These are phyloP conservation scores for Sesbania bispinosa DNA, from an alignment of 306 rosid genomes.

Conservation along the genomic window DNA sequence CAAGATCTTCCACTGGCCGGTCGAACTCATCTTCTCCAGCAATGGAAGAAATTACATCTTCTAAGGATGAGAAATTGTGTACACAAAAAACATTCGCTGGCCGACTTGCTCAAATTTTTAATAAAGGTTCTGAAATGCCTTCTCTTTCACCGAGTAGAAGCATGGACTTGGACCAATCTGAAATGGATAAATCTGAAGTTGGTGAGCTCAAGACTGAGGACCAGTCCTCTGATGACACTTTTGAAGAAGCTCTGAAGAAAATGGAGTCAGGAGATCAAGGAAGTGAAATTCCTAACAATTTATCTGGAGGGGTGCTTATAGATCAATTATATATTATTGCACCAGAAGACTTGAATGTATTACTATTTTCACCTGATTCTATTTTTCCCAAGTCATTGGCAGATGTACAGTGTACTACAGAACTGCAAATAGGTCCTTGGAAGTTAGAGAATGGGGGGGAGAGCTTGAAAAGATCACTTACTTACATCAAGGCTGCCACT, in stretches of 20 bases:
- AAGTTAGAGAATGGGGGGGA: slow-evolving; percentile 54
- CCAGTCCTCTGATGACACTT: slow-evolving; percentile 41
- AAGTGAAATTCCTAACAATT: slow-evolving; percentile 63
- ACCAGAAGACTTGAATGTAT: slow-evolving; percentile 61
- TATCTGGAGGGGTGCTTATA: slow-evolving; percentile 81
- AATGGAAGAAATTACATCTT: slow-evolving; percentile 47
- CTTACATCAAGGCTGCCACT: slow-evolving; percentile 72
- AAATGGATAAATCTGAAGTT: slow-evolving; percentile 37
- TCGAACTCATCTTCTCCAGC: too few relatives aligned
- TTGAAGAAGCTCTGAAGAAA: slow-evolving; percentile 60
- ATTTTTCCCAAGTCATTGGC: slow-evolving; percentile 54
- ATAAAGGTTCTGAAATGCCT: slow-evolving; percentile 49
- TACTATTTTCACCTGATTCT: slow-evolving; percentile 64
- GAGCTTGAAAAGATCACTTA: slow-evolving; percentile 55
- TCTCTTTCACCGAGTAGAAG: slow-evolving; percentile 30
- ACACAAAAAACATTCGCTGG: slow-evolving; percentile 68
- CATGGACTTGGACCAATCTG: slow-evolving; percentile 56
- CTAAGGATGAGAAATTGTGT: slow-evolving; percentile 55
- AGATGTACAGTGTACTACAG: slow-evolving; percentile 71
- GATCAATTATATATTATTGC: slow-evolving; percentile 70
- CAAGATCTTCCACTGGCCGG: too few relatives aligned
- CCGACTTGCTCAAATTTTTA: slow-evolving; percentile 72
- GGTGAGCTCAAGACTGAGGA: slow-evolving; percentile 55
- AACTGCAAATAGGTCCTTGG: slow-evolving; percentile 63
- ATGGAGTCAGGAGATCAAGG: slow-evolving; percentile 60